Evolutionary conservation across 1,284 basidiomycete genomes (phyloP), one percentile per base, ranked within the genome.

Genomic region (Cryptococcus depauperatus): DNA sequence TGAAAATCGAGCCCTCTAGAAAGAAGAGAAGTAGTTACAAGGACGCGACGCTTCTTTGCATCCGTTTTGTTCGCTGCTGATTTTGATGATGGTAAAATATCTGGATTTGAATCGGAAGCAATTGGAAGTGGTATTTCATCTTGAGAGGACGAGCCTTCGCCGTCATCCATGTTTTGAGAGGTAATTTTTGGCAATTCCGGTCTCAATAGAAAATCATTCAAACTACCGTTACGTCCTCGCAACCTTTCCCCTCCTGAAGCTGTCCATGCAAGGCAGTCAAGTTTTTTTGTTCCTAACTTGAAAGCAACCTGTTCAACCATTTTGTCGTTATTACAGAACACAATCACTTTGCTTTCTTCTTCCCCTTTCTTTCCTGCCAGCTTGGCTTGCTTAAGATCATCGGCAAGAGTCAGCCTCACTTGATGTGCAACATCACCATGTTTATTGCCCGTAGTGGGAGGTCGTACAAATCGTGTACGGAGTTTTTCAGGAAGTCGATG

Each of bases 1-100:
- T 80, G 74, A 60, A 93, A 93, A 65, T 93, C 90, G 9, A 93
- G 76, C 3, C 89, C 90, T 14, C 90, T 79, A n/a, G 87, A 88
- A 25, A 93, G 80, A 19, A 93, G 75, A 9, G 88, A 91, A 0
- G 89, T 93, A 21, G 89, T 91, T 46, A 92, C 77, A 56, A 93
- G 74, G 23, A 91, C 81, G 46, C 82, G 47, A 25, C 30, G 23
- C 21, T 23, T 18, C 4, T 16, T 30, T 3, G 29, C 13, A 30
- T 30, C 11, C 5, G 35, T 25, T 16, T 41, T 22, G 23, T 10
- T 5, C n/a, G 22, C 11, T 22, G 13, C 26, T 8, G 23, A 13
- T 30, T 16, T 30, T 30, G n/a, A 5, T 9, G 13, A 77, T 13
- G 84, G 80, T 32, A 14, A 25, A 41, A 35, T 14, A 13, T 37